Evolutionary conservation across 1,284 basidiomycete genomes (phyloP), one percentile per base, ranked within the genome.

Genomic region (Cryptococcus depauperatus): DNA sequence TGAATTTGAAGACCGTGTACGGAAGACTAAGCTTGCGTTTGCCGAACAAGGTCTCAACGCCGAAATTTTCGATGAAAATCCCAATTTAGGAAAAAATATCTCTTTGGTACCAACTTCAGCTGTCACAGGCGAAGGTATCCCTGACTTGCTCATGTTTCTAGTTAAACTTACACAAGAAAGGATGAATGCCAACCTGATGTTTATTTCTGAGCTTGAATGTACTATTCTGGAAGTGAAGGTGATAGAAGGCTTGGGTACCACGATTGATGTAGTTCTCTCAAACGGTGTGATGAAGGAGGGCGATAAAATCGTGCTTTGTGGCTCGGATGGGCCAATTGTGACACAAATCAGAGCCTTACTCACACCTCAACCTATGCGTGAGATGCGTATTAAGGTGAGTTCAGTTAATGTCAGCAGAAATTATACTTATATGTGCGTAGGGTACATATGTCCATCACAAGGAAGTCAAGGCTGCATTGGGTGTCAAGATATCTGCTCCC

Each of bases 191-290:
- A 79, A 84, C 41, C 77, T 99, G 56, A 99, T 98, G 95, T 99
- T 97, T 73, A 79, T 98, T 47, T 90, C 91, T 25, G 92, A 97
- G 70, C 77, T 98, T 45, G 92, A 97, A 73, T 97, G 92, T 70
- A 99, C 95, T n/a, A 91, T 99, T 19, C 79, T 99, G 46, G 95
- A 98, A 72, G 95, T 98, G 69, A 99, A 99, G 78, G 88, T 97
- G 54, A 84, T 98, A 60, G 95, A 99, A 72, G 95, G 95, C 67
- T 76, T 98, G 42, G 95, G 95, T 38, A 98, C 93, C 32, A 98
- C 95, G 1, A 92, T 98, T 61, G 95, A 98, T 74, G 91, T 98
- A 27, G 84, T 98, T 14, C 76, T 98, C 46, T 92, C 89, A 28
- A 99, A 99, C 69, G 95, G 95, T 69, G 83, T 91, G 54, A 74